Conservation (phyloP, 345 rosid genomes). For the Reutealis trisperma region DNA sequence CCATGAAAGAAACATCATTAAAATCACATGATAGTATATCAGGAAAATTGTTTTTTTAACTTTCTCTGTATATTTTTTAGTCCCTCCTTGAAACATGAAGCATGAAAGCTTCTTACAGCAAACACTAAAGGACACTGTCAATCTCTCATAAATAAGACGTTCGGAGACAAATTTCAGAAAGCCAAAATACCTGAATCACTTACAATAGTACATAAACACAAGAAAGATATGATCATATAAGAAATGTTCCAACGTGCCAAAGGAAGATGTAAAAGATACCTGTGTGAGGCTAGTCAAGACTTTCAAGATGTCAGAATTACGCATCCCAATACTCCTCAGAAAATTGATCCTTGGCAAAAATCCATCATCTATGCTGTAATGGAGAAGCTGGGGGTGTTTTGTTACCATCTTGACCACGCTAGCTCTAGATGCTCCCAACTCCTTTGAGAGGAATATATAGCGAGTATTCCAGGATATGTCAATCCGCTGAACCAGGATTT, state of each 20-base stretch:
- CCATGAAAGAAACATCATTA: background rate
- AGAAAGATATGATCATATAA: background rate
- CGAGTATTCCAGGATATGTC: constrained; percentile 95
- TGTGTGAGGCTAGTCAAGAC: constrained; percentile 95
- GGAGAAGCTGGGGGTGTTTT: constrained; percentile 94
- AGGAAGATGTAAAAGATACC: constrained; percentile 44
- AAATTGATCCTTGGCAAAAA: constrained; percentile 90
- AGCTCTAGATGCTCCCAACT: constrained; percentile 90
- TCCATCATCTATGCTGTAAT: constrained; percentile 91
- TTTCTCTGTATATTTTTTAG: background rate
- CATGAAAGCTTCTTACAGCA: background rate
- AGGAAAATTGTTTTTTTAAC: background rate
- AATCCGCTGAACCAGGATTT: constrained; percentile 89
- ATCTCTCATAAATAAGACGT: background rate
- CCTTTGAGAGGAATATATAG: constrained; percentile 78
- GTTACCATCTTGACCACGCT: constrained; percentile 88
- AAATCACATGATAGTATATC: background rate
- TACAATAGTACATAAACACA: constrained; percentile 4
- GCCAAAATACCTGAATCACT: background rate
- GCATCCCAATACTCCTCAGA: constrained; percentile 88
- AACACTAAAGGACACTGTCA: background rate
- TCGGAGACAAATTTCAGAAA: background rate
- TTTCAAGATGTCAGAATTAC: constrained; percentile 78
- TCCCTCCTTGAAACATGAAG: background rate
- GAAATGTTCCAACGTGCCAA: background rate